phyloP scores from a whole-genome alignment of 2,329 filamentous ascomycete species.

The Pyricularia grisea region DNA sequence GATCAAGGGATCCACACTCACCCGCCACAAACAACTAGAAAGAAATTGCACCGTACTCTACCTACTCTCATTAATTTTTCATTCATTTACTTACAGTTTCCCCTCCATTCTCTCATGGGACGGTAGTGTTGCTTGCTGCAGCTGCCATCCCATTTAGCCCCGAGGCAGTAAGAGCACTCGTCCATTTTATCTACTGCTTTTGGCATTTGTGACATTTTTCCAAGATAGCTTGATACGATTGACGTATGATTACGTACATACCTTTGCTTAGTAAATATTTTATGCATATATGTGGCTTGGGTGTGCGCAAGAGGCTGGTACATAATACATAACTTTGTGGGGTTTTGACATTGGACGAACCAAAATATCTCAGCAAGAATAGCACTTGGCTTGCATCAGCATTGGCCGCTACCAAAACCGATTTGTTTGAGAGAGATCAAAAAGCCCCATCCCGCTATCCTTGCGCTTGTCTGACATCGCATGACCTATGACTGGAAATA shows the following conservation, averaged over 20 bases:
- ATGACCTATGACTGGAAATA: background rate
- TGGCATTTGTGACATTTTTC: background rate
- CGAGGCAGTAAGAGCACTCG: too few species aligned
- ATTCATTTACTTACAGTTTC: too few species aligned
- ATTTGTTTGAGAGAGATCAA: background rate
- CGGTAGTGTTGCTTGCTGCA: too few species aligned
- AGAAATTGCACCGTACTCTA: too few species aligned
- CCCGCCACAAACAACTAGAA: background rate
- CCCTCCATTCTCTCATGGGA: too few species aligned
- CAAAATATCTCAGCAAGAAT: background rate
- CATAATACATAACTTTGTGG: background rate
- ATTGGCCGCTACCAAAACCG: background rate
- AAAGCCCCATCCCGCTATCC: background rate
- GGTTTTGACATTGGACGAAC: background rate
- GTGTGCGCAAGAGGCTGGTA: background rate
- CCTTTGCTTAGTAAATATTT: too few species aligned
- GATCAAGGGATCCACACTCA: background rate
- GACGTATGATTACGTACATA: too few species aligned
- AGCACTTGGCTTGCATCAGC: background rate
- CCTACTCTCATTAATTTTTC: too few species aligned
- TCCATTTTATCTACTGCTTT: too few species aligned
- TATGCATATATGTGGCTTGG: background rate
- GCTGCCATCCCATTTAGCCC: too few species aligned
- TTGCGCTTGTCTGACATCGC: background rate
- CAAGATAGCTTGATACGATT: background rate